Percentiles rank a stretch among this genome's conserved stretches.
phyloP scores from a whole-genome alignment of 2,329 filamentous ascomycete species.

The Ceratocystis cacaofunesta region DNA sequence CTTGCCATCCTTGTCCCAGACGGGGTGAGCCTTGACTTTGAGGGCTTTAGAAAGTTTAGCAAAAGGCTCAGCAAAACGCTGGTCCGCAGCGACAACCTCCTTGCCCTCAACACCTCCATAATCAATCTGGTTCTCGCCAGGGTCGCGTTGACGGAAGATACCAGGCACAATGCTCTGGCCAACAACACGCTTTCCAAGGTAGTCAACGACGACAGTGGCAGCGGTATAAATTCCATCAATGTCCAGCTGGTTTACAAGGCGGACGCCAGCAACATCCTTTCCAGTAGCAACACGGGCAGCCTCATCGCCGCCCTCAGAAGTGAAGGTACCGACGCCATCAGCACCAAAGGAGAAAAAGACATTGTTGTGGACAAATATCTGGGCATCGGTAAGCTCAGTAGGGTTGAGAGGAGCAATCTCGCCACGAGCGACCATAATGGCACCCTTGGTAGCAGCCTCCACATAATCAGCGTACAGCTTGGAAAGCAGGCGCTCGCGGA shows the following conservation, averaged over 20 bases:
- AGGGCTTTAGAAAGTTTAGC: slow-evolving; percentile 81
- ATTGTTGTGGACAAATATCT: slow-evolving; percentile 99
- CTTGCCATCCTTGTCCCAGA: slow-evolving; percentile 94
- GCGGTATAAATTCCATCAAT: slow-evolving; percentile 89
- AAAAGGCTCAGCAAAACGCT: slow-evolving; percentile 71
- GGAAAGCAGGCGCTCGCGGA: slow-evolving; percentile 81
- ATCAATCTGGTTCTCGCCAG: slow-evolving; percentile 96
- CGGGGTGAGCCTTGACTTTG: slow-evolving; percentile 83
- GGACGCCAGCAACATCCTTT: slow-evolving; percentile 90
- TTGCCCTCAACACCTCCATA: slow-evolving; percentile 97
- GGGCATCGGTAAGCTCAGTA: slow-evolving; percentile 78
- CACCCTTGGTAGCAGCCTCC: slow-evolving; percentile 82
- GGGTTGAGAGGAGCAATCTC: slow-evolving; percentile 91
- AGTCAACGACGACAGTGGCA: slow-evolving; percentile 91
- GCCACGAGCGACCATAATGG: slow-evolving; percentile 79
- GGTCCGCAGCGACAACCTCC: slow-evolving; percentile 81
- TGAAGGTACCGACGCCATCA: slow-evolving; percentile 93
- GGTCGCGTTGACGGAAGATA: slow-evolving; percentile 96
- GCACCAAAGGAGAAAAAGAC: slow-evolving; percentile 98
- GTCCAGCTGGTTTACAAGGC: slow-evolving; percentile 91
- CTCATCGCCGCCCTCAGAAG: slow-evolving; percentile 89
- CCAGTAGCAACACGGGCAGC: slow-evolving; percentile 89
- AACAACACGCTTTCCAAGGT: slow-evolving; percentile 90
- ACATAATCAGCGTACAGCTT: slow-evolving; percentile 98
- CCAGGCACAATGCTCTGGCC: slow-evolving; percentile 96